Percentiles rank a stretch among this genome's conserved stretches.
Conservation (phyloP, 202 grass and related monocot species). For the Zizania palustris region DNA sequence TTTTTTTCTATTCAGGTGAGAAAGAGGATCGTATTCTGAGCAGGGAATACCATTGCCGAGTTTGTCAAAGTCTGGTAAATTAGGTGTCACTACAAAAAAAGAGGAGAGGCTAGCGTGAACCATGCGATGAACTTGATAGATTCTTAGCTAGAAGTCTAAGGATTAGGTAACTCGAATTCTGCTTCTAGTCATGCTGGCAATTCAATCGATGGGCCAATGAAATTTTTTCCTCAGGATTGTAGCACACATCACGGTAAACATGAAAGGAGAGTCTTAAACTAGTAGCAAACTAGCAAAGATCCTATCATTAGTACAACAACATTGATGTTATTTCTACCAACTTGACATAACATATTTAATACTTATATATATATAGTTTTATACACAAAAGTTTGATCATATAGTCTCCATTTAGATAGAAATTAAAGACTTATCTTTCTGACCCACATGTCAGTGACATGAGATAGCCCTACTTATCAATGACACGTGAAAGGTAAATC, state of each 20-base stretch:
- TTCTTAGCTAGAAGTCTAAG: neutral
- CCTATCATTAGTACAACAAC: neutral
- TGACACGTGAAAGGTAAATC: neutral
- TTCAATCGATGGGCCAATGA: neutral
- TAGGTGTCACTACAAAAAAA: neutral
- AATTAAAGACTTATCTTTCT: too few species aligned
- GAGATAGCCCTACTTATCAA: neutral
- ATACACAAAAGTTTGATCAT: neutral
- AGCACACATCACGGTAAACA: neutral
- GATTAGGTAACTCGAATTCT: neutral
- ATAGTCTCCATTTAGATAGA: too few species aligned
- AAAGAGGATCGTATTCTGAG: neutral
- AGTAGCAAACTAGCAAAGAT: neutral
- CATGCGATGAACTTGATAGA: neutral
- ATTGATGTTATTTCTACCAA: neutral
- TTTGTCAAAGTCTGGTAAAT: neutral
- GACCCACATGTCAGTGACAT: neutral
- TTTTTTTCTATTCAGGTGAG: conserved; percentile 6
- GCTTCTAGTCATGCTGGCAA: neutral
- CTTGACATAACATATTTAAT: neutral
- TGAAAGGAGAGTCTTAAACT: neutral
- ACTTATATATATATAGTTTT: neutral
- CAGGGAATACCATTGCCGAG: conserved; percentile 9
- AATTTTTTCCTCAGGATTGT: neutral
- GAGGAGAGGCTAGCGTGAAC: neutral